Evolutionary conservation across 257 asterid species (phyloP).

Genomic region (Solanum tacnaense): DNA sequence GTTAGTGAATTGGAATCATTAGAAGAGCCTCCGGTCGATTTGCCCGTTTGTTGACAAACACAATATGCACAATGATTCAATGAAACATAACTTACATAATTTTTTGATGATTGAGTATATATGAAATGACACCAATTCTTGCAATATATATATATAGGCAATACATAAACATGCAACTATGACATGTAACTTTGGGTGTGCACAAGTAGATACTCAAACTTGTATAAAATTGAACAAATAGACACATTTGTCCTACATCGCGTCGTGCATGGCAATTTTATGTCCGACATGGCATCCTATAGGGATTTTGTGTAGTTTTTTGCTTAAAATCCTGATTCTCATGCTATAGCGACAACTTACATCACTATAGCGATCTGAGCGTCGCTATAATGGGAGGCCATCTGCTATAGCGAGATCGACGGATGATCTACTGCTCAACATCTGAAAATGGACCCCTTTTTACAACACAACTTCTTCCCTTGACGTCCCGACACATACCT

Average conservation of each 20-base stretch:
- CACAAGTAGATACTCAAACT: no score
- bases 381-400: neutral
- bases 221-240: neutral
- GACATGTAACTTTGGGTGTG: neutral
- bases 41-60: slow-evolving; percentile 39
- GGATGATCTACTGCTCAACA: neutral
- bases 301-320: neutral
- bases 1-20: slow-evolving; percentile 38
- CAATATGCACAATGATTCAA: neutral
- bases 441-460: neutral
- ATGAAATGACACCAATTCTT: neutral
- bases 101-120: neutral
- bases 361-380: no score
- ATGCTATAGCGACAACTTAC: neutral
- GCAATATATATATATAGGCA: neutral
- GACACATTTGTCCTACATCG: neutral
- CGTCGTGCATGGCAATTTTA: no score
- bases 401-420: neutral
- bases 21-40: slow-evolving; percentile 56
- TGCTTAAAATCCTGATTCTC: neutral
- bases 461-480: no score
- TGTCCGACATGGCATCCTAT: no score
- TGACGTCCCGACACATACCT: no score
- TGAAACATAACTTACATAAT: neutral
- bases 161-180: no score